Base-by-base conservation (phyloP, 75 land plant genomes). In the Pinus taeda region DNA sequence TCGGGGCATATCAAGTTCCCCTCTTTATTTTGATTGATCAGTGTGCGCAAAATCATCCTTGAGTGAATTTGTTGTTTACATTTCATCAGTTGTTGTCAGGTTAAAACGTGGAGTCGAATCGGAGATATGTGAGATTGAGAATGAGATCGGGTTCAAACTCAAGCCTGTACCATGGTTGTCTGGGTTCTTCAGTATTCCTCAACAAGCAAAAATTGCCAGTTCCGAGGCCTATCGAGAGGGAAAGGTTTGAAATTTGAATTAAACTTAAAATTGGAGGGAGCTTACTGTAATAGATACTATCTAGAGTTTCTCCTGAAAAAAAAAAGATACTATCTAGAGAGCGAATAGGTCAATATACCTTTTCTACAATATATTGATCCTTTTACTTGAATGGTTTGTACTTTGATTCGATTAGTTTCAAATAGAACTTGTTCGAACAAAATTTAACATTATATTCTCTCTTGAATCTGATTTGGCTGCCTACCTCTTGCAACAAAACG, bases 91-190 rank as follows among this genome's bases (percentile, higher is more conserved):
- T 73, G 29, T 74, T 63, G 3, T 30, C 22, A 92, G 98, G 86
- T 63, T 95, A 36, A 95, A 95, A 79, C 86, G 91, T 30, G 88
- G 89, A 24, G 73, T 33, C 56, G 84, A 81, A 60, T 67, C 71
- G 45, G 66, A 86, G 2, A 15, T 95, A 71, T 26, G 78, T 26
- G 85, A 93, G 49, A 79, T 95, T 60, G 93, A 90, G 88, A 75
- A 57, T 30, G 98, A 95, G 78, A 39, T 95, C 15, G 78, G 81
- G 4, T 86, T 86, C 75, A 82, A 93, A 59, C 83, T 93, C 64
- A 74, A 82, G 57, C 80, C 82, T 74, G 87, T 93, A 57, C 39
- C 12, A 17, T 95, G 98, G 98, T 63, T 95, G 57, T 86, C 90
- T 17, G 84, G 87, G 3, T 93, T 95, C 80, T 91, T 81, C 77